Percentiles rank a stretch among this genome's conserved stretches.
These are phyloP conservation scores for Artomyces pyxidatus DNA, from an alignment of 768 basidiomycete genomes.

Conservation along the genomic window DNA sequence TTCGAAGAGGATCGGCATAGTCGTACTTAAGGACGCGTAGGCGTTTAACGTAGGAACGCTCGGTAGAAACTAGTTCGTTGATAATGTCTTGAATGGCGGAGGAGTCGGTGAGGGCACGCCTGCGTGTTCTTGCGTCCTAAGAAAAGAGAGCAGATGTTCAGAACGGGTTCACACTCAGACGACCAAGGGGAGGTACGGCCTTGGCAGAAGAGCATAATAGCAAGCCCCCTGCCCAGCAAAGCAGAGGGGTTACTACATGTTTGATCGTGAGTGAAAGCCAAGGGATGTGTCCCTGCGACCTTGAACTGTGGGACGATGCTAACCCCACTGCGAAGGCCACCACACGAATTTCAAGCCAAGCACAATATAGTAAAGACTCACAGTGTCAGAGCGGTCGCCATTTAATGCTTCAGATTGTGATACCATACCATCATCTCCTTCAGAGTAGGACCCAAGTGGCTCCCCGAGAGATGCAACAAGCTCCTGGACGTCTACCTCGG, in stretches of 20 bases:
- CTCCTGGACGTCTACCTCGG: slow-evolving; percentile 10
- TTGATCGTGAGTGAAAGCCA: no score
- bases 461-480: slow-evolving; percentile 71
- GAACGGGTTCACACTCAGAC: background rate
- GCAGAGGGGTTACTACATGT: no score
- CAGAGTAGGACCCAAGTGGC: slow-evolving; percentile 45
- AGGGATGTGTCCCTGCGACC: no score
- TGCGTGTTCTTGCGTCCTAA: slow-evolving; percentile 24
- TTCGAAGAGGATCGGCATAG: slow-evolving; percentile 87
- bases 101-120: slow-evolving; percentile 56
- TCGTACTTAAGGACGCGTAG: slow-evolving; percentile 76
- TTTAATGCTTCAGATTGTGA: slow-evolving; percentile 27
- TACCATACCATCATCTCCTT: slow-evolving; percentile 35
- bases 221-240: no score
- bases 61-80: slow-evolving; percentile 83
- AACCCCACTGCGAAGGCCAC: no score
- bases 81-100: slow-evolving; percentile 66
- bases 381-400: slow-evolving; percentile 24
- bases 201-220: no score
- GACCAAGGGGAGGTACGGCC: background rate
- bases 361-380: slow-evolving; percentile 19
- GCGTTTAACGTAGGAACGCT: slow-evolving; percentile 81
- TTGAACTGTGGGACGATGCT: no score
- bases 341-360: no score
- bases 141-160: background rate